A percentile compares a stretch with the other conserved stretches of the same genome.
Conservation (phyloP, 305 asterid species). For the Fraxinus sp. region DNA sequence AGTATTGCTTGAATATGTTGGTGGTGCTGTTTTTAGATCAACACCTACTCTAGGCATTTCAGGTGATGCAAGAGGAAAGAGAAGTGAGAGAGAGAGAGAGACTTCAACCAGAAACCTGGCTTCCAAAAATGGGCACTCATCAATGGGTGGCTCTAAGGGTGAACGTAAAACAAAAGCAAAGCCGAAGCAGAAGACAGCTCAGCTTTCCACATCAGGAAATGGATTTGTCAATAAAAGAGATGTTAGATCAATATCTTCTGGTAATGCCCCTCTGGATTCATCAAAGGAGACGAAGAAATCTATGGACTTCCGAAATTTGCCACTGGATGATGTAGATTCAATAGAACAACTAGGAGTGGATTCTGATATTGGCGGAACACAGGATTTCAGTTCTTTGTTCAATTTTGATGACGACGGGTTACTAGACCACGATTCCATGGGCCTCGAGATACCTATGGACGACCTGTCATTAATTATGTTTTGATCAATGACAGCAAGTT, state of each 20-base stretch:
- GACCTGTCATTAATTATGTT: conserved; percentile 74
- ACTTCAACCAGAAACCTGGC: conserved; percentile 37
- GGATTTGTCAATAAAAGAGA: conserved; percentile 56
- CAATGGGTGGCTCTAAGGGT: conserved; percentile 67
- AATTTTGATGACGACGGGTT: conserved; percentile 73
- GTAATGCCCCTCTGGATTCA: conserved; percentile 36
- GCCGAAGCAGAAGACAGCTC: conserved; percentile 82
- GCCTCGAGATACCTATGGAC: conserved; percentile 89
- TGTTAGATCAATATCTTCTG: conserved; percentile 44
- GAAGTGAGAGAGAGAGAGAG: conserved; percentile 47
- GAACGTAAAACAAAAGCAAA: conserved; percentile 79
- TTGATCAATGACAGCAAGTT: conserved; percentile 40
- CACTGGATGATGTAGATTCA: conserved; percentile 50
- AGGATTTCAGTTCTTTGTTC: conserved; percentile 83
- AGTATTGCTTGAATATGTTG: conserved; percentile 68
- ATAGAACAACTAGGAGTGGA: conserved; percentile 70
- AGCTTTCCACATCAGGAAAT: conserved; percentile 71
- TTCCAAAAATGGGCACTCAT: conserved; percentile 35
- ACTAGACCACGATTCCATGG: conserved; percentile 60
- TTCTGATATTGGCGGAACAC: conserved; percentile 62
- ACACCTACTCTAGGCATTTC: conserved; percentile 48
- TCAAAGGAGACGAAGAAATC: conserved; percentile 43
- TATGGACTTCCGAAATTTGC: conserved; percentile 39
- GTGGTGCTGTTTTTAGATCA: conserved; percentile 47
- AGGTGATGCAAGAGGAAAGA: conserved; percentile 81